Evolutionary conservation across 2,329 filamentous ascomycete species (phyloP).

Genomic region (Colletotrichum lentis): DNA sequence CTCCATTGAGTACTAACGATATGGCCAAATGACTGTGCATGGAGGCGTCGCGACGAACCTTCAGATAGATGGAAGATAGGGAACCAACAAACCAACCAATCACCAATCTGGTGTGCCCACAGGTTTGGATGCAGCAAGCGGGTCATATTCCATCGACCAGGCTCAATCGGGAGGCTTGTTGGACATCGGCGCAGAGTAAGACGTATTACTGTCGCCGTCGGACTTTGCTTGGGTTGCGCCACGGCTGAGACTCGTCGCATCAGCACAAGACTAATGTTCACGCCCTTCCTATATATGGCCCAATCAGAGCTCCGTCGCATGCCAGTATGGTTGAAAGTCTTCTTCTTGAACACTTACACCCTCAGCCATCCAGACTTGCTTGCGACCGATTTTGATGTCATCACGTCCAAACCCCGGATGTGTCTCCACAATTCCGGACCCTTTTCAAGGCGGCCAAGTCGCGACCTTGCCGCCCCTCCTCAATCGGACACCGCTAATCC

Average conservation of each 20-base stretch:
- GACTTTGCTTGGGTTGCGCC: background rate
- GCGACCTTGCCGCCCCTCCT: conserved; percentile 34
- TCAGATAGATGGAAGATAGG: background rate
- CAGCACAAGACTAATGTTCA: background rate
- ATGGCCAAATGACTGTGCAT: background rate
- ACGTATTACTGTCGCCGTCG: background rate
- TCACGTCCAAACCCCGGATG: conserved; percentile 25
- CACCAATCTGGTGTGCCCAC: background rate
- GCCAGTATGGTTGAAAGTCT: conserved; percentile 2
- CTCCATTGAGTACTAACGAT: background rate
- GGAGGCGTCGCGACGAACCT: background rate
- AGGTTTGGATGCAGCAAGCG: conserved; percentile 1
- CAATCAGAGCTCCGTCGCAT: conserved; percentile 28
- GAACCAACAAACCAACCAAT: background rate
- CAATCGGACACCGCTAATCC: conserved; percentile 30
- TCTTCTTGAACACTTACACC: conserved; percentile 3
- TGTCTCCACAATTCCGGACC: conserved; percentile 33
- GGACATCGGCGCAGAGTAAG: background rate
- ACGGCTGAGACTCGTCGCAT: conserved; percentile 21
- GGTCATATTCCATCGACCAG: background rate
- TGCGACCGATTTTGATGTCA: conserved; percentile 30
- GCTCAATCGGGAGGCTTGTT: background rate
- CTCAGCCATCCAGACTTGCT: conserved; percentile 12
- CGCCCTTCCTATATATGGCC: background rate
- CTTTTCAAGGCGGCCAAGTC: conserved; percentile 36